Evolutionary conservation across 768 basidiomycete species (phyloP).

Genomic region (Postia placenta): DNA sequence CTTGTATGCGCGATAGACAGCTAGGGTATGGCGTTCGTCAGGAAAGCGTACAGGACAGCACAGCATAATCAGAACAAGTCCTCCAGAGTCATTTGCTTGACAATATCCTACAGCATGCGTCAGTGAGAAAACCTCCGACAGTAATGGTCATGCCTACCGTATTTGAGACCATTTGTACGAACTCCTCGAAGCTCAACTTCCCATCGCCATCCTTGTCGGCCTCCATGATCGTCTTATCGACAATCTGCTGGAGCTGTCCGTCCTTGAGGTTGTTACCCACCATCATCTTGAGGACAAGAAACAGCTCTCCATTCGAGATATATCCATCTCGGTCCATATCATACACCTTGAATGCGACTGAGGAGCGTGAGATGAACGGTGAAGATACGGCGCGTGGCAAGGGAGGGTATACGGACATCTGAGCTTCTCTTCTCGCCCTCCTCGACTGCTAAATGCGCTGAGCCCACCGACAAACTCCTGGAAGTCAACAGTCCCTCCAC

Average conservation of each 20-base stretch:
- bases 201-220: slow-evolving; percentile 98
- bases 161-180: slow-evolving; percentile 93
- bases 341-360: slow-evolving; percentile 99
- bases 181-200: slow-evolving; percentile 96
- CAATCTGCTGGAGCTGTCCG: slow-evolving; percentile 97
- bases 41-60: background rate
- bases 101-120: slow-evolving; percentile 67
- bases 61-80: slow-evolving; percentile 61
- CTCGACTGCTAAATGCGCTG: slow-evolving; percentile 96
- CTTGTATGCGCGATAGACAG: background rate
- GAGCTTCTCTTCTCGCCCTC: slow-evolving; percentile 94
- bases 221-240: slow-evolving; percentile 99
- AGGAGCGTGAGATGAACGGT: background rate
- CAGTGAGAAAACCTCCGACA: background rate
- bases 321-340: slow-evolving; percentile 97
- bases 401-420: slow-evolving; percentile 56
- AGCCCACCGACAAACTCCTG: slow-evolving; percentile 98
- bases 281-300: slow-evolving; percentile 99
- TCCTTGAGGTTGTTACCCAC: slow-evolving; percentile 99
- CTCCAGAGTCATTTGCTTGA: slow-evolving; percentile 98
- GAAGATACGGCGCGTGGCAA: background rate
- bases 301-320: slow-evolving; percentile 98
- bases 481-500: slow-evolving; percentile 97
- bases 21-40: slow-evolving; percentile 1
- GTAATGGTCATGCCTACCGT: slow-evolving; percentile 49